These are phyloP conservation scores for Bryum argenteum DNA, from an alignment of 225 moss, liverwort and hornwort genomes.

Conservation along the genomic window DNA sequence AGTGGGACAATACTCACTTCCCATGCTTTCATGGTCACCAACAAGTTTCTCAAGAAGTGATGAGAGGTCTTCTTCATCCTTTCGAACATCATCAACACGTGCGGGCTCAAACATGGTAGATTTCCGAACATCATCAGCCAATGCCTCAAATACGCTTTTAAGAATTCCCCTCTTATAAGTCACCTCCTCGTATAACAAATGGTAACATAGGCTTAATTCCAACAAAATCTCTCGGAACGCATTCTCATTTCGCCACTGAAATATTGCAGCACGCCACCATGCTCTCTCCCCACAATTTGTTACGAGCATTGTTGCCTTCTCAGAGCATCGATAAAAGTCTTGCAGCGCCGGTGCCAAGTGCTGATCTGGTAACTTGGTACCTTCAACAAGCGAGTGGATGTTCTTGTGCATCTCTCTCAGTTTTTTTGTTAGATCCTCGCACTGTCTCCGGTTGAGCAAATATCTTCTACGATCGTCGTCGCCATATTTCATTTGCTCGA, in stretches of 20 bases:
- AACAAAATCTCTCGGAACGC: background rate
- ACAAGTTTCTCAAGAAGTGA: background rate
- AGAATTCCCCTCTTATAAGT: background rate
- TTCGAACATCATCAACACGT: accelerated
- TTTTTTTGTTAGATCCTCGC: background rate
- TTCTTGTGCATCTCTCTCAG: background rate
- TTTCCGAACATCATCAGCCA: background rate
- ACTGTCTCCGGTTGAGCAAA: background rate
- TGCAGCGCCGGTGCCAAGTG: background rate
- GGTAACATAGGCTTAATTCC: background rate
- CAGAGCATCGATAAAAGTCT: background rate
- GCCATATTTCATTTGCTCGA: too few relatives aligned
- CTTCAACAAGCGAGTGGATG: background rate
- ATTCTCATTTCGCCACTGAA: background rate
- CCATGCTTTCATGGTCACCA: too few relatives aligned
- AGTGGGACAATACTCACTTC: background rate
- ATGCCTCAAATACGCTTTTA: too few relatives aligned
- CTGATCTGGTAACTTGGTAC: too few relatives aligned
- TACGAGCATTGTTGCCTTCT: background rate
- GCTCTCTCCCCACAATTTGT: background rate
- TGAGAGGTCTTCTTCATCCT: background rate
- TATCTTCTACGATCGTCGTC: too few relatives aligned
- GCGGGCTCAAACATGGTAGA: background rate
- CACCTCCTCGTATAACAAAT: background rate
- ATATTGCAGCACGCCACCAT: background rate